Conservation (phyloP, 73 alveolate species). For the Tetrahymena malaccensis region DNA sequence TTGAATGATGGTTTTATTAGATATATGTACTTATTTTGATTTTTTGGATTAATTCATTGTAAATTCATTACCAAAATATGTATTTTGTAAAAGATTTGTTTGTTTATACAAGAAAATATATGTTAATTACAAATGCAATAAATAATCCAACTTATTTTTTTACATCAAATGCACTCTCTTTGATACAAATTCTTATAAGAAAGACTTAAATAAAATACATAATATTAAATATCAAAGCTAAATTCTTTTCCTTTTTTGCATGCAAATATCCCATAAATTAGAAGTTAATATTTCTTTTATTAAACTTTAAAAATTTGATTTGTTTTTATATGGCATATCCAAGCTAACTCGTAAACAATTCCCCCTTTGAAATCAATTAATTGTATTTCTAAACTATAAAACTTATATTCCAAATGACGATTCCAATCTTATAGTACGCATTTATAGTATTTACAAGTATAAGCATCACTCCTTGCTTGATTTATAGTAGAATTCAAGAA, state of each 20-base stretch:
- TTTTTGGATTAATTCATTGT: background rate
- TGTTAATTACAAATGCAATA: background rate
- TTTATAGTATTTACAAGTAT: background rate
- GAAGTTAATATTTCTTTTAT: background rate
- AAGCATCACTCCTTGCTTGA: background rate
- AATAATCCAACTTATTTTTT: background rate
- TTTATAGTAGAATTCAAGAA: background rate
- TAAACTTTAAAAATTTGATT: background rate
- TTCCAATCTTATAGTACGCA: background rate
- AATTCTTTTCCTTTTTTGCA: background rate
- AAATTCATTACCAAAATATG: background rate
- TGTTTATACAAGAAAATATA: too few species aligned
- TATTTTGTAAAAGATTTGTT: background rate
- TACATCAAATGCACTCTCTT: background rate
- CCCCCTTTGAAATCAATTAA: background rate
- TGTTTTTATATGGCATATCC: background rate
- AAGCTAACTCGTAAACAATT: background rate
- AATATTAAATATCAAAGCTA: background rate
- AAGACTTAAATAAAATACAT: background rate
- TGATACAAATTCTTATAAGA: background rate
- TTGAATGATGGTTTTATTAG: background rate
- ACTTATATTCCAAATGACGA: background rate
- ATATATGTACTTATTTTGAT: background rate
- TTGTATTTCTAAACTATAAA: background rate
- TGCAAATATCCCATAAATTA: background rate